phyloP scores from a whole-genome alignment of 345 rosid species.

The Murraya paniculata region DNA sequence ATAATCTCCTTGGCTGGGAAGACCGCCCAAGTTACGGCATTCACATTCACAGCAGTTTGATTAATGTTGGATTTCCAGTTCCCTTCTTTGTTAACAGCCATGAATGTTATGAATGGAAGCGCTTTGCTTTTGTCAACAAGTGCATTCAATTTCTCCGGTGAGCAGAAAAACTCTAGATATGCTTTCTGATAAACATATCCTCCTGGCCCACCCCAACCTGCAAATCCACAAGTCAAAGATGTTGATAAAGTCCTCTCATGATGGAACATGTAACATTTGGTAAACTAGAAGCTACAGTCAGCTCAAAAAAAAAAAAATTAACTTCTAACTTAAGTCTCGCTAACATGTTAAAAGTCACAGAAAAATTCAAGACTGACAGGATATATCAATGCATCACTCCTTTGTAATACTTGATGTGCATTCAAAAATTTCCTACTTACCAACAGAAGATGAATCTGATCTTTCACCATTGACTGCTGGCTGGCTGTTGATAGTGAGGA shows the following conservation, averaged over 20 bases:
- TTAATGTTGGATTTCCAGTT: constrained; percentile 56
- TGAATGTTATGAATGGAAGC: constrained; percentile 54
- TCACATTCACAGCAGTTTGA: constrained; percentile 61
- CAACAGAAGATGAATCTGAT: constrained; percentile 79
- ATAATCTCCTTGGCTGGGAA: constrained; percentile 87
- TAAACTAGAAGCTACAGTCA: not conserved
- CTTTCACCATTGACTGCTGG: constrained; percentile 87
- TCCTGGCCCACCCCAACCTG: constrained; percentile 99
- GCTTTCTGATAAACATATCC: constrained; percentile 98
- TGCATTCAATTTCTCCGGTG: constrained; percentile 56
- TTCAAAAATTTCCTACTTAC: constrained; percentile 34
- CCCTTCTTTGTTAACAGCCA: constrained; percentile 71
- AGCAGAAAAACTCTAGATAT: constrained; percentile 93
- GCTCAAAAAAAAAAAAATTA: not conserved
- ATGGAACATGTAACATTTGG: not conserved
- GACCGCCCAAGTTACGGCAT: constrained; percentile 97
- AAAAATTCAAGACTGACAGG: not conserved
- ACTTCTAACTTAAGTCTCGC: not conserved
- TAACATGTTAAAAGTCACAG: not conserved
- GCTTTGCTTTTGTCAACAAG: constrained; percentile 70
- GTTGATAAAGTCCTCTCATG: not conserved
- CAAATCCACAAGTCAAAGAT: not conserved
- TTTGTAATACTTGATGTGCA: not conserved
- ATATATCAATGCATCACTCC: not conserved
- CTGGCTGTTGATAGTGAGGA: constrained; percentile 94